Percentiles rank a stretch among this genome's conserved stretches.
Conservation (phyloP, 768 basidiomycete genomes). For the Suillus spraguei region DNA sequence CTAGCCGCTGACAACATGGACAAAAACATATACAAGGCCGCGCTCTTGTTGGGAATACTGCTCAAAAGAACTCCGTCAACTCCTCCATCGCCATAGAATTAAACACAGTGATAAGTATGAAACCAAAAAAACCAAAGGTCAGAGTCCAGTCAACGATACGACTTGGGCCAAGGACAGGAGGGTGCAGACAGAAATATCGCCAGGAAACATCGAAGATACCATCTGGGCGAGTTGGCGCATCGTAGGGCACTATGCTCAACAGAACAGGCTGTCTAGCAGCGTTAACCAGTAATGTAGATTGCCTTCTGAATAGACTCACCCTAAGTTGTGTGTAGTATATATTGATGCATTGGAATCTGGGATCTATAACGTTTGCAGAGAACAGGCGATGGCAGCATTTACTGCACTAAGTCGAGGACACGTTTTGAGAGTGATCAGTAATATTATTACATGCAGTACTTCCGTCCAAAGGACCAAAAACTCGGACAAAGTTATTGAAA, state of each 20-base stretch:
- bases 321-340: conserved; percentile 45
- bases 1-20: background rate
- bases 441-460: conserved; percentile 20
- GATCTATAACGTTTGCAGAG: background rate
- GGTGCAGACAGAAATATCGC: background rate
- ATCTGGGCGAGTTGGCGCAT: conserved; percentile 38
- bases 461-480: conserved; percentile 4
- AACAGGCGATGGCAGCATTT: background rate
- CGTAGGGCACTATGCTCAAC: conserved; percentile 55
- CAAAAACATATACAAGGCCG: background rate
- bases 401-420: conserved; percentile 38
- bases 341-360: background rate
- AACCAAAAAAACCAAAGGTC: background rate
- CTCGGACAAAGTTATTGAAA: conserved; percentile 58
- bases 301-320: conserved; percentile 22
- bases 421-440: conserved; percentile 50
- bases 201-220: conserved; percentile 24
- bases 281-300: background rate
- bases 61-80: background rate
- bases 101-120: background rate
- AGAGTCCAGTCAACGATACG: background rate
- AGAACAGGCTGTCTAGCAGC: background rate
- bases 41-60: background rate
- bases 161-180: background rate
- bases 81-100: background rate